Base-by-base conservation (phyloP, 2,329 filamentous ascomycete genomes). In the Trichocomaceae sp. region DNA sequence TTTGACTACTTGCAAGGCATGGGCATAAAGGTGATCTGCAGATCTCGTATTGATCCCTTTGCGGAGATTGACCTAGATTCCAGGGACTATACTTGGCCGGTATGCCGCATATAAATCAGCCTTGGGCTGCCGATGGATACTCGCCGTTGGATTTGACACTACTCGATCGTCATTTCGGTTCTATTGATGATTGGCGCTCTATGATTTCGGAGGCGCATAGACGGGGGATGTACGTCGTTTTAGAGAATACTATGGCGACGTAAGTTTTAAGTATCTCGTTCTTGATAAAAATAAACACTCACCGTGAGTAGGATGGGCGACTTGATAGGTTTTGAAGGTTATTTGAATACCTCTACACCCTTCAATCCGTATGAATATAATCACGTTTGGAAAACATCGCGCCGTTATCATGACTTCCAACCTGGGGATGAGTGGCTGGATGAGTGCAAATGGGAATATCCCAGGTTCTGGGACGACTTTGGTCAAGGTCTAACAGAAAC, bases 221-320 rank as follows among this genome's bases (percentile, higher is more conserved):
- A 4, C 71, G 77, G 35, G 77, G 74, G 54, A 83, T 84, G 79
- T 83, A 82, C 65, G 78, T 83, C 23, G 67, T 84, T 22, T 59
- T 83, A 52, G 82, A 84, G 61, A 83, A 83, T 63, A 84, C 81
- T 3, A 77, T 83, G 66, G 75, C 77, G 23, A 84, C 81, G 68
- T 73, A 62, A 64, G 71, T 63, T 15, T 37, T 33, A 15, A 39
- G n/a, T 52, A 37, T 15, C n/a, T 5, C 31, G 15, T 52, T 19
- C 29, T 8, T 29, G 5, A 8, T 5, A 51, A 41, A 22, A 37
- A 55, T 9, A 2, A 17, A 15, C 9, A 17, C 41, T 52, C 19
- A 52, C n/a, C 37, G 9, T 52, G 19, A 37, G 19, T 15, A 77
- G 73, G 7, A 77, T 84, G 75, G 76, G 78, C 45, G 80, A 84